Evolutionary conservation across 345 rosid species (phyloP).

Genomic region (Bretschneidera sinensis): DNA sequence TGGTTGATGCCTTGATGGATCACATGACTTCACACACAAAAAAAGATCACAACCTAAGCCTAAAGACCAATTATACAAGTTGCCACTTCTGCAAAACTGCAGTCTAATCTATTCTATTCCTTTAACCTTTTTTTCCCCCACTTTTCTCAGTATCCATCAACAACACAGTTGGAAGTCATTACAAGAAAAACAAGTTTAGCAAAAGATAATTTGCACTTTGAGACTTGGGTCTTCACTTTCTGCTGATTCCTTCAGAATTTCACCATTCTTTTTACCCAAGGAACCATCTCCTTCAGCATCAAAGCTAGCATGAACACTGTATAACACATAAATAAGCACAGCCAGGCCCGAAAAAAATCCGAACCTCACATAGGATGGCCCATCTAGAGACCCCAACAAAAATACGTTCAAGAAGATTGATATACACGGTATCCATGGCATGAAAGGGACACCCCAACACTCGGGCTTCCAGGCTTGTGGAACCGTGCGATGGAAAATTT

Average conservation of each 20-base stretch:
- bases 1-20: conserved; percentile 22
- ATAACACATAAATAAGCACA: conserved; percentile 59
- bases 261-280: conserved; percentile 36
- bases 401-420: conserved; percentile 85
- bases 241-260: conserved; percentile 31
- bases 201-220: conserved; percentile 31
- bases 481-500: conserved; percentile 46
- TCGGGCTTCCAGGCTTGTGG: conserved; percentile 71
- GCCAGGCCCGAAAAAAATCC: conserved; percentile 61
- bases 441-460: conserved; percentile 85
- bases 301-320: conserved; percentile 88
- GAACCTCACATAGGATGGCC: conserved; percentile 64
- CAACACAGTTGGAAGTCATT: conserved; percentile 7
- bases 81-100: conserved; percentile 14
- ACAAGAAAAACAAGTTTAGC: neutral
- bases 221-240: conserved; percentile 27
- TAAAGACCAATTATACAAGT: conserved; percentile 16
- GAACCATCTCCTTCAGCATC: conserved; percentile 62
- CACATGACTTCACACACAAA: conserved; percentile 10
- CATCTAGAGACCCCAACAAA: conserved; percentile 66
- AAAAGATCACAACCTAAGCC: conserved; percentile 7
- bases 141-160: no score
- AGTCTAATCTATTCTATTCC: conserved; percentile 7
- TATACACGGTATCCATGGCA: conserved; percentile 86
- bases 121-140: neutral